These are phyloP conservation scores for Thalassiosira exigua DNA, from an alignment of 352 stramenopile genomes.

Conservation along the genomic window DNA sequence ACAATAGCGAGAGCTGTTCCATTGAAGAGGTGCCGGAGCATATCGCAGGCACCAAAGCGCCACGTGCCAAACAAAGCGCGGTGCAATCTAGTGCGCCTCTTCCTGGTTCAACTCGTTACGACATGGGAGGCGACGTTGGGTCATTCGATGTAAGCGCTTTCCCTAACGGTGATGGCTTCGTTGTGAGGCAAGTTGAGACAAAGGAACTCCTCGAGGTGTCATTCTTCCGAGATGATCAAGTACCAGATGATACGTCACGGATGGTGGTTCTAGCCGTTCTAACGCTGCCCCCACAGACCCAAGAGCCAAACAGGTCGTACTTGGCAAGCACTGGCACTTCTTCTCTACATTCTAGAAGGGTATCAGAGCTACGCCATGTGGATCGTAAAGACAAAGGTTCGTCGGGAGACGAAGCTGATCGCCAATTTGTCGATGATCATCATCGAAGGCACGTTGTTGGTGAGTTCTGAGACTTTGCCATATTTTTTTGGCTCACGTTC, in stretches of 20 bases:
- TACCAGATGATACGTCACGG: background rate
- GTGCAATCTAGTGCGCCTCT: conserved; percentile 18
- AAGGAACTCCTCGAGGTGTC: conserved; percentile 66
- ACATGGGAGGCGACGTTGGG: conserved; percentile 65
- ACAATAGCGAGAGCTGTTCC: conserved; percentile 37
- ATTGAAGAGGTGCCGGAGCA: conserved; percentile 13
- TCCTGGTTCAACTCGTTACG: conserved; percentile 57
- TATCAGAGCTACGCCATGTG: conserved; percentile 13
- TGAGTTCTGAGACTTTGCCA: conserved; percentile 17
- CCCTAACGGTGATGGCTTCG: conserved; percentile 68
- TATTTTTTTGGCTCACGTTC: conserved; percentile 8
- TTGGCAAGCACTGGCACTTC: conserved; percentile 6
- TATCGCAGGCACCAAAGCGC: background rate
- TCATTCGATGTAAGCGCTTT: conserved; percentile 74
- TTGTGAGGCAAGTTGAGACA: conserved; percentile 66
- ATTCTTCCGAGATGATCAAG: conserved; percentile 61
- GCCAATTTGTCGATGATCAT: conserved; percentile 14
- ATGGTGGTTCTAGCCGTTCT: conserved; percentile 36
- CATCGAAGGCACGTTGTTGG: conserved; percentile 49
- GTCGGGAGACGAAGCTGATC: conserved; percentile 5
- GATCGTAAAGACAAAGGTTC: conserved; percentile 11
- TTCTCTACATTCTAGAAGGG: conserved; percentile 30
- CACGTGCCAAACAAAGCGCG: conserved; percentile 7
- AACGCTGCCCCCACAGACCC: conserved; percentile 26
- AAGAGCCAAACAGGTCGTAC: background rate